phyloP scores from a whole-genome alignment of 164 flowering plant genomes.

The Magnolia kwangsiensis region DNA sequence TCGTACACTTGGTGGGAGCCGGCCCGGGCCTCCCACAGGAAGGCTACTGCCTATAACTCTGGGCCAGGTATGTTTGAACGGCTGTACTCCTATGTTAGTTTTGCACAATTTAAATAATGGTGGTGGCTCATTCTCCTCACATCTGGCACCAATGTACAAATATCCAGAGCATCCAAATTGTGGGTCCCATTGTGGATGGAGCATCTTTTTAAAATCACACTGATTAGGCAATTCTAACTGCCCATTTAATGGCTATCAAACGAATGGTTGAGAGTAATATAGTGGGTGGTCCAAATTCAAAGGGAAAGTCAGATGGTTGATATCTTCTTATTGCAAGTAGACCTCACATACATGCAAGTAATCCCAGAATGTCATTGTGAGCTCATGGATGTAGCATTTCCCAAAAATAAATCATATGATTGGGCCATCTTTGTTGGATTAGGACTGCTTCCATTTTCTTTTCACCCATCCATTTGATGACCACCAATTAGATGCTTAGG shows the following conservation, averaged over 20 bases:
- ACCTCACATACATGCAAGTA: too few species aligned
- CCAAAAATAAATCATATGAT: too few species aligned
- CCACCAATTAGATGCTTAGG: background rate
- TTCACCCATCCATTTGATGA: too few species aligned
- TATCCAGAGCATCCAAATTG: background rate
- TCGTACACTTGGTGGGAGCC: conserved; percentile 92
- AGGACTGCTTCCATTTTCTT: background rate
- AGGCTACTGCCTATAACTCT: conserved; percentile 89
- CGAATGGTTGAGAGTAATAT: too few species aligned
- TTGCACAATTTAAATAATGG: background rate
- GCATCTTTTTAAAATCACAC: background rate
- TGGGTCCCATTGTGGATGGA: background rate
- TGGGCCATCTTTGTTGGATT: background rate
- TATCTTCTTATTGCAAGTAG: too few species aligned
- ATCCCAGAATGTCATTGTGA: background rate
- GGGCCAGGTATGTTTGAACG: conserved; percentile 56
- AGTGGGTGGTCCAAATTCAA: too few species aligned
- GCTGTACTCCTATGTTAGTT: background rate
- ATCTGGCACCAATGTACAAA: background rate
- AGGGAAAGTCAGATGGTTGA: too few species aligned
- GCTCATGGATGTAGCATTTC: background rate
- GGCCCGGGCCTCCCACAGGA: conserved; percentile 93
- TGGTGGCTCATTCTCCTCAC: background rate
- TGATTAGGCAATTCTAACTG: background rate
- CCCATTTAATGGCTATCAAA: background rate